Evolutionary conservation across 108 stramenopile genomes (phyloP).

Genomic region (Poteriospumella lacustris): DNA sequence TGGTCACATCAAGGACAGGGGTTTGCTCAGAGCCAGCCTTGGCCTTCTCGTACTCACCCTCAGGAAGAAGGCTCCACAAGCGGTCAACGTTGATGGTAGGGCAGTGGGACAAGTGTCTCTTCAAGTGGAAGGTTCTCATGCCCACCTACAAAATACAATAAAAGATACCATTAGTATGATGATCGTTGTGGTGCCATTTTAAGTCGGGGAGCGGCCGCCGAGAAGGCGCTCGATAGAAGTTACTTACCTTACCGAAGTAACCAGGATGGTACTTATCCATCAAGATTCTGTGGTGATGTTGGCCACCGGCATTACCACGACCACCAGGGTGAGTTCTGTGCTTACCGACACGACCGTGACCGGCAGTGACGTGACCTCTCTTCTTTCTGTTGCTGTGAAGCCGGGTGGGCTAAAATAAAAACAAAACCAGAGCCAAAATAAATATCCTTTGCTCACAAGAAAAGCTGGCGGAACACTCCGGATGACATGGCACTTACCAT

Average conservation of each 20-base stretch:
- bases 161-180: background rate
- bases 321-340: conserved; percentile 99
- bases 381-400: conserved; percentile 91
- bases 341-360: conserved; percentile 99
- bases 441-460: too few species aligned
- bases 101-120: conserved; percentile 83
- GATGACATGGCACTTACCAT: too few species aligned
- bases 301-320: conserved; percentile 99
- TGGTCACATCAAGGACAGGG: conserved; percentile 93
- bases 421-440: too few species aligned
- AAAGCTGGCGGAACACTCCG: too few species aligned
- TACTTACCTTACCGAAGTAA: conserved; percentile 90
- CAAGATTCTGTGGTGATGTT: conserved; percentile 97
- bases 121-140: conserved; percentile 94
- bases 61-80: conserved; percentile 90
- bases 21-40: conserved; percentile 77
- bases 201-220: too few species aligned
- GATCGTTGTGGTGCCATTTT: background rate
- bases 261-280: conserved; percentile 99
- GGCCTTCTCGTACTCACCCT: conserved; percentile 89
- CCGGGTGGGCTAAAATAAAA: conserved; percentile 70
- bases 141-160: conserved; percentile 62
- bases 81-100: conserved; percentile 95
- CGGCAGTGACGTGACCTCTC: conserved; percentile 95
- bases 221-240: too few species aligned